These are phyloP conservation scores for Pelargonium cotyledonis DNA, from an alignment of 441 rosid genomes.

Conservation along the genomic window DNA sequence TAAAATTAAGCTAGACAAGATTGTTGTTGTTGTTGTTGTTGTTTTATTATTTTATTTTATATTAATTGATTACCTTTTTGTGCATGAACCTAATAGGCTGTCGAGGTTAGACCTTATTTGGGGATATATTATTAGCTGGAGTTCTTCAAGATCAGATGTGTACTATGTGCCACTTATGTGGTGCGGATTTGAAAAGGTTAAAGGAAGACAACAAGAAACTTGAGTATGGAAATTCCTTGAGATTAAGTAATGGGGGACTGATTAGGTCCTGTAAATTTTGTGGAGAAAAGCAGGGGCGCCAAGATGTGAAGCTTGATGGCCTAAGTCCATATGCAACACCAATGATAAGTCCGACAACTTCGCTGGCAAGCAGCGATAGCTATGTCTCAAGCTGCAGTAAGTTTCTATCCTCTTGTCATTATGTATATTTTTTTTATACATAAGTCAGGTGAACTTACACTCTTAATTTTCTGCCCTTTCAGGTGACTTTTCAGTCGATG, in stretches of 20 bases:
- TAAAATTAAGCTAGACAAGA: background rate
- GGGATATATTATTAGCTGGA: background rate
- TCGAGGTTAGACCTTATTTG: background rate
- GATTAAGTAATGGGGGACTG: slow-evolving; percentile 26
- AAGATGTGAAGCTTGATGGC: slow-evolving; percentile 26
- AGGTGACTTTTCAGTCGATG: slow-evolving; percentile 82
- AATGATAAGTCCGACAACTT: slow-evolving; percentile 53
- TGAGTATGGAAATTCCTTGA: slow-evolving; percentile 21
- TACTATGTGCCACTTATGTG: slow-evolving; percentile 3
- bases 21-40: background rate
- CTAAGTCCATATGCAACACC: slow-evolving; percentile 33
- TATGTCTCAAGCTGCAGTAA: slow-evolving; percentile 62
- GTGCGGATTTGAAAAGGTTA: background rate
- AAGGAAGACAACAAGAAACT: background rate
- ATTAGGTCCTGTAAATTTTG: slow-evolving; percentile 40
- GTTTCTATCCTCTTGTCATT: slow-evolving; percentile 16
- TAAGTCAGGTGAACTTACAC: background rate
- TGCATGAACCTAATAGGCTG: background rate
- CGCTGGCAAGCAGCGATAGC: slow-evolving; percentile 57
- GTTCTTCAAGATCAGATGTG: slow-evolving; percentile 3
- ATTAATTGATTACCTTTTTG: background rate
- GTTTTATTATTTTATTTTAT: background rate
- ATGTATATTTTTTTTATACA: background rate
- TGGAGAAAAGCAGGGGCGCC: slow-evolving; percentile 36
- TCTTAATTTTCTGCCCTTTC: slow-evolving; percentile 15